Evolutionary conservation across 441 rosid species (phyloP).

Genomic region (Breynia disticha): DNA sequence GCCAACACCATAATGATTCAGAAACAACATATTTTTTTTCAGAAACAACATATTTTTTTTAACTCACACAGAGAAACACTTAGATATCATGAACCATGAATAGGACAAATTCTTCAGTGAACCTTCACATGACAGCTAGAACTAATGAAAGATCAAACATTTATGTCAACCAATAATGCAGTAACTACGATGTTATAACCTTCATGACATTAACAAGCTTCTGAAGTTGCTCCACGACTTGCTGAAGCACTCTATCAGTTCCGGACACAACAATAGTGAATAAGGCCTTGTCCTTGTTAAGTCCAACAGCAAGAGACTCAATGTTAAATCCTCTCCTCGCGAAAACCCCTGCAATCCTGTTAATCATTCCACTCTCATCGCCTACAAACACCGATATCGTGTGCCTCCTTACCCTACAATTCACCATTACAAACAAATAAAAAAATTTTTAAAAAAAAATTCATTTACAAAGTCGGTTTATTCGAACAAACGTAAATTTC

Average conservation of each 20-base stretch:
- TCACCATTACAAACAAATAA: neutral
- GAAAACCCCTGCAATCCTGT: constrained; percentile 83
- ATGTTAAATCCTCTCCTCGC: constrained; percentile 87
- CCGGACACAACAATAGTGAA: constrained; percentile 80
- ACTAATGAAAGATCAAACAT: neutral
- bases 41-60: no score
- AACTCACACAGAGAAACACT: no score
- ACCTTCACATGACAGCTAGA: no score
- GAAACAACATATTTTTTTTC: no score
- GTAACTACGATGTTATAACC: constrained; percentile 35
- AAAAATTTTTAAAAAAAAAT: no score
- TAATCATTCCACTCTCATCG: constrained; percentile 88
- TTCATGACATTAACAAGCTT: constrained; percentile 78
- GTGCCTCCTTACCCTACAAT: constrained; percentile 53
- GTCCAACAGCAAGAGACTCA: constrained; percentile 84
- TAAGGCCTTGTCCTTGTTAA: constrained; percentile 76
- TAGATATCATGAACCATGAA: no score
- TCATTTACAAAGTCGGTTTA: no score
- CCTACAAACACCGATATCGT: constrained; percentile 80
- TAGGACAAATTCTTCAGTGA: no score
- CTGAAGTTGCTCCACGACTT: constrained; percentile 77
- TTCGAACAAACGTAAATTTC: no score
- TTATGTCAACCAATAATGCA: neutral
- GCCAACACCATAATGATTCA: no score
- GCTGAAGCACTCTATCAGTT: constrained; percentile 58